phyloP scores from a whole-genome alignment of 2,329 filamentous ascomycete species.

The Geoglossum cookeanum region DNA sequence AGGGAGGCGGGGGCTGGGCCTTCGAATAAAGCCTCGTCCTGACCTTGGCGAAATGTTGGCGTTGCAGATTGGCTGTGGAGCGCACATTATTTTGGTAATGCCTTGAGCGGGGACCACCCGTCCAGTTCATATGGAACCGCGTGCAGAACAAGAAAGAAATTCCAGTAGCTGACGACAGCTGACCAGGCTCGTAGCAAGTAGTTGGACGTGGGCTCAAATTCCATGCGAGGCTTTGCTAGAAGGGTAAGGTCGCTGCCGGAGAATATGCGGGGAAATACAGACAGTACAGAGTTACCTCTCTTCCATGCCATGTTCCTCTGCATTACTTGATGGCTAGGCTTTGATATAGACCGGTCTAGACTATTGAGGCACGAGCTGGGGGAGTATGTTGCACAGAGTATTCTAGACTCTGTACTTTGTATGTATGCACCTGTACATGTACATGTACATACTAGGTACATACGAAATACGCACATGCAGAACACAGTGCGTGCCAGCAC shows the following conservation, averaged over 20 bases:
- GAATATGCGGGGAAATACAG: not conserved
- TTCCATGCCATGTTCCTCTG: not conserved
- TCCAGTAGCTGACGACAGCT: not conserved
- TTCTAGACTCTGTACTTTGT: too few species aligned
- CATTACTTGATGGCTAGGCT: not conserved
- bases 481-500: too few species aligned
- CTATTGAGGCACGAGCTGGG: not conserved
- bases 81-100: not conserved
- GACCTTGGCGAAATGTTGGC: slow-evolving; percentile 1
- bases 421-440: too few species aligned
- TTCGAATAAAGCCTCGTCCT: not conserved
- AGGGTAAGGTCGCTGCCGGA: not conserved
- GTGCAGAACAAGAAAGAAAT: not conserved
- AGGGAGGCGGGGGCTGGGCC: not conserved
- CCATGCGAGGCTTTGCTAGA: not conserved
- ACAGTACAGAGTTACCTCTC: too few species aligned
- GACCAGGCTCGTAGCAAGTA: not conserved
- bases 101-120: not conserved
- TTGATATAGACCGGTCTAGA: not conserved
- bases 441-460: too few species aligned
- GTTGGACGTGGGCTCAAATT: not conserved
- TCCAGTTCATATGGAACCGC: not conserved
- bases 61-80: not conserved
- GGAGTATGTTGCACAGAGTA: not conserved
- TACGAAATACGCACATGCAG: too few species aligned